Conservation (phyloP, 2,329 filamentous ascomycete genomes). For the Thielaviopsis euricoi region DNA sequence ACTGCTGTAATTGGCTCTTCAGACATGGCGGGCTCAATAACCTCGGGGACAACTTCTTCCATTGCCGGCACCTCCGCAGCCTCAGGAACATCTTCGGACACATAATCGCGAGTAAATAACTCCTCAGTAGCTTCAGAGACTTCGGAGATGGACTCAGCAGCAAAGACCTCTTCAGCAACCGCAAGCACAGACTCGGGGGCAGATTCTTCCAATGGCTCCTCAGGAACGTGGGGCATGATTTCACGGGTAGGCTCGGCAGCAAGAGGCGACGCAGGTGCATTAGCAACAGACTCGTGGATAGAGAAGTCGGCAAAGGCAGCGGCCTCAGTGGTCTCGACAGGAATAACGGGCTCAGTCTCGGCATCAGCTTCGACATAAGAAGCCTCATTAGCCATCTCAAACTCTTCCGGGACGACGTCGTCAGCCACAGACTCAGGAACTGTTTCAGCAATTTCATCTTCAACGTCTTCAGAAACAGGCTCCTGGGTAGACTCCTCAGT, state of each 20-base stretch:
- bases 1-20: not conserved
- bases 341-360: not conserved
- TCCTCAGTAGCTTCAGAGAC: not conserved
- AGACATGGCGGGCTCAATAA: not conserved
- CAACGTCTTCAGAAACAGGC: not conserved
- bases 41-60: not conserved
- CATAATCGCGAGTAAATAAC: not conserved
- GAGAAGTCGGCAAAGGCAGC: not conserved
- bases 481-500: not conserved
- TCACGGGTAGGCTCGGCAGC: not conserved
- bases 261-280: not conserved
- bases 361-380: not conserved
- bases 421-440: not conserved
- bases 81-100: not conserved
- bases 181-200: not conserved
- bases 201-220: not conserved
- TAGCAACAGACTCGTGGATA: not conserved
- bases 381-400: not conserved
- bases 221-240: not conserved
- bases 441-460: not conserved
- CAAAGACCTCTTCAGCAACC: not conserved
- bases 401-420: not conserved
- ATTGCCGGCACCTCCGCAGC: not conserved
- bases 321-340: not conserved
- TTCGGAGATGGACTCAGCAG: not conserved